Conservation (phyloP, 2,329 filamentous ascomycete species). For the Xylariaceae sp. region DNA sequence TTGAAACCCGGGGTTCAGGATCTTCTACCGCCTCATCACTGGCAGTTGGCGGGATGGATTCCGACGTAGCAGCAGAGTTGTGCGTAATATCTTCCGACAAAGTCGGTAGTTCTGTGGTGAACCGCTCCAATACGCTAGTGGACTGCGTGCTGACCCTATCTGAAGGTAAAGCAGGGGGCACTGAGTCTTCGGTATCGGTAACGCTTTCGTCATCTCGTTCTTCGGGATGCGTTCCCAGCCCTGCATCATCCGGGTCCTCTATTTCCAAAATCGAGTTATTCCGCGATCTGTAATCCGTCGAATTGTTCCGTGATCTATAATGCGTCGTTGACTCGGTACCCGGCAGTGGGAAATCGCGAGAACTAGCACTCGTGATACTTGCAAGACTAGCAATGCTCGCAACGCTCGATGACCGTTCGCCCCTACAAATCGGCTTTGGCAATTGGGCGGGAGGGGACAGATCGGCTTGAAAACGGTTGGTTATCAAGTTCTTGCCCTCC, state of each 20-base stretch:
- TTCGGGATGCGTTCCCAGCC: too few relatives aligned
- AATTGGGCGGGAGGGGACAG: conserved; percentile 22
- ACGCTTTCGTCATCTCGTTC: neutral
- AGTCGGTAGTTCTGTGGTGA: neutral
- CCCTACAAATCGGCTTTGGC: conserved; percentile 21
- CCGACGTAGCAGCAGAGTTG: neutral
- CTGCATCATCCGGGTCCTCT: neutral
- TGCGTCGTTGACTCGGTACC: neutral
- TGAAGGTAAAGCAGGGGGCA: neutral
- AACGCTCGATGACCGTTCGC: conserved; percentile 16
- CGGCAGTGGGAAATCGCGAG: conserved; percentile 8
- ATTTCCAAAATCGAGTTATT: neutral
- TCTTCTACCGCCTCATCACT: neutral
- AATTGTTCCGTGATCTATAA: neutral
- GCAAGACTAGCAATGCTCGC: too few relatives aligned
- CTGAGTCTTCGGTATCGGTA: neutral
- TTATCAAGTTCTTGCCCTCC: conserved; percentile 37
- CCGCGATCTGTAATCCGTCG: neutral
- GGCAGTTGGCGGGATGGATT: neutral
- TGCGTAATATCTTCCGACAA: neutral
- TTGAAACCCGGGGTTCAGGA: neutral
- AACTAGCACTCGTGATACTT: conserved; percentile 1
- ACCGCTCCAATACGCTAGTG: neutral
- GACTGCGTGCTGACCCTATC: neutral
- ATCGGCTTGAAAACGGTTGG: conserved; percentile 34